A percentile compares a stretch with the other conserved stretches of the same genome.
These are phyloP conservation scores for Caryopteris hybrid DNA, from an alignment of 305 asterid species.

Conservation along the genomic window DNA sequence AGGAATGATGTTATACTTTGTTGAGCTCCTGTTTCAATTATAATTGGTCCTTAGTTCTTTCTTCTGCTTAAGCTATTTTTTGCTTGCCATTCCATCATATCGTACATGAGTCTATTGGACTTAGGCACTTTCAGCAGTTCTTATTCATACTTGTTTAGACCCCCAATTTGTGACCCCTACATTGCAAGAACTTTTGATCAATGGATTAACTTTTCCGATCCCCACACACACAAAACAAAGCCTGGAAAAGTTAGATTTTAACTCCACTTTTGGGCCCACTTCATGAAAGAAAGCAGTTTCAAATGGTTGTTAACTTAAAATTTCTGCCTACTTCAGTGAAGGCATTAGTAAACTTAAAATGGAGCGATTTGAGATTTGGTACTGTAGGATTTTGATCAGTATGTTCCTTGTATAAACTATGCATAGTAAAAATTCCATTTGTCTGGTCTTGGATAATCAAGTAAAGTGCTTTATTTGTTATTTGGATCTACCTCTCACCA, in stretches of 20 bases:
- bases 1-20: neutral
- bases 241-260: neutral
- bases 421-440: neutral
- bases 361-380: neutral
- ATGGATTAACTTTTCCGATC: neutral
- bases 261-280: neutral
- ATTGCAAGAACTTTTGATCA: neutral
- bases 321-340: conserved; percentile 7
- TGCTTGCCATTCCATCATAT: neutral
- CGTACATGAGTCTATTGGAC: neutral
- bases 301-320: neutral
- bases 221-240: neutral
- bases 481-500: neutral
- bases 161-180: neutral
- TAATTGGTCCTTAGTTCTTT: neutral
- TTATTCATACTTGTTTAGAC: neutral
- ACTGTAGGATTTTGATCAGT: neutral
- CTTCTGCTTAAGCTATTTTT: neutral
- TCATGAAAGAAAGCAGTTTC: conserved; percentile 7
- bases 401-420: neutral
- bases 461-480: neutral
- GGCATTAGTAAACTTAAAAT: conserved; percentile 3
- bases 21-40: neutral
- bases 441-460: neutral
- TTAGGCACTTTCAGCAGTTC: neutral